These are phyloP conservation scores for Melaleuca quinquenervia DNA, from an alignment of 345 rosid species.

Conservation along the genomic window DNA sequence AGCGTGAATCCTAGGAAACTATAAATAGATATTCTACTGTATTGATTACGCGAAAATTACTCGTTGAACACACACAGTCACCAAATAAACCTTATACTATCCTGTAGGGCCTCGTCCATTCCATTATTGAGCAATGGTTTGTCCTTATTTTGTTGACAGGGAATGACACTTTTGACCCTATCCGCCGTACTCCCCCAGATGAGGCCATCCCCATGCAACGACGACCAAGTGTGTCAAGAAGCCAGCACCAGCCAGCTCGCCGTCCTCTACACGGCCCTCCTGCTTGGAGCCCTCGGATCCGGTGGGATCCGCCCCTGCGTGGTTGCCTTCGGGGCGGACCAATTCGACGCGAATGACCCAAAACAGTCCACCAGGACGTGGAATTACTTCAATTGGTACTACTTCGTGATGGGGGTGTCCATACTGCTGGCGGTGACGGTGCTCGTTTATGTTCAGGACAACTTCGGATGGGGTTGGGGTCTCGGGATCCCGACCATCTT, in stretches of 20 bases:
- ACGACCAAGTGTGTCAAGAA: slow-evolving; percentile 40
- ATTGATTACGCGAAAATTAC: not conserved
- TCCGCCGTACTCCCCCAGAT: slow-evolving; percentile 62
- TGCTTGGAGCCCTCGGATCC: slow-evolving; percentile 71
- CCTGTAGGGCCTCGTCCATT: not conserved
- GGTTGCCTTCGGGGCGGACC: slow-evolving; percentile 89
- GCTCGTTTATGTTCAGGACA: slow-evolving; percentile 69
- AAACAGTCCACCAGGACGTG: slow-evolving; percentile 57
- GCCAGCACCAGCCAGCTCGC: slow-evolving; percentile 32
- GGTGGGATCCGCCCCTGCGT: slow-evolving; percentile 96
- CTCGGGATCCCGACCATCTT: slow-evolving; percentile 68
- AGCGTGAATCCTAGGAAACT: not conserved
- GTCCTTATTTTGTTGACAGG: slow-evolving; percentile 19
- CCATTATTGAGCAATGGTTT: not conserved
- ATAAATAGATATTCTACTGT: not conserved
- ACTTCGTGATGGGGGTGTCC: slow-evolving; percentile 73
- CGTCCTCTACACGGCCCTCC: slow-evolving; percentile 55
- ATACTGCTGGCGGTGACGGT: slow-evolving; percentile 65
- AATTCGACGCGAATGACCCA: slow-evolving; percentile 29
- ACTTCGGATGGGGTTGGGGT: slow-evolving; percentile 86
- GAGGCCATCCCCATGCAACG: slow-evolving; percentile 72
- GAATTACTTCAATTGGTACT: slow-evolving; percentile 90
- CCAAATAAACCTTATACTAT: not conserved
- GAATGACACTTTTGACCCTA: slow-evolving; percentile 65
- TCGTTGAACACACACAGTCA: not conserved